Evolutionary conservation across 495 filamentous ascomycete genomes (phyloP).

Genomic region (Pyrenula aspistea): DNA sequence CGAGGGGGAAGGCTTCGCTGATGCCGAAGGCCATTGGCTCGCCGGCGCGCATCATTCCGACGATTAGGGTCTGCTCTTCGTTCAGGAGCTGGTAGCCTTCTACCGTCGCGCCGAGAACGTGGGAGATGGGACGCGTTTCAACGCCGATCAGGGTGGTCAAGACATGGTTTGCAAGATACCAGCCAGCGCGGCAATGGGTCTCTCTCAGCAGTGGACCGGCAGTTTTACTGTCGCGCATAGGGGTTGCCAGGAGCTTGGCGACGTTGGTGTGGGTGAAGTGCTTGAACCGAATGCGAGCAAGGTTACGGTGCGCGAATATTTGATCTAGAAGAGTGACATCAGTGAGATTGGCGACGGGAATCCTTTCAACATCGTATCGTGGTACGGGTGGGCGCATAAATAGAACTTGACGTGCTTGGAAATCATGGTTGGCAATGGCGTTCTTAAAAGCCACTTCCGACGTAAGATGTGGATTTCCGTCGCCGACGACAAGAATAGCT

Average conservation of each 20-base stretch:
- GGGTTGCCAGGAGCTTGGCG: conserved; percentile 44
- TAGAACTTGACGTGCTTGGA: conserved; percentile 35
- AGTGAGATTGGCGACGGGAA: conserved; percentile 32
- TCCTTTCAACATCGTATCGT: conserved; percentile 30
- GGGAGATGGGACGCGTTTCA: conserved; percentile 36
- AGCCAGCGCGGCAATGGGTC: conserved; percentile 37
- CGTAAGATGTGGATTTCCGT: conserved; percentile 28
- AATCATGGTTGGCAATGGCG: conserved; percentile 28
- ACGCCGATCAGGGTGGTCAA: conserved; percentile 37
- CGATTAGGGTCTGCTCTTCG: conserved; percentile 42
- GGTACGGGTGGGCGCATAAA: conserved; percentile 25
- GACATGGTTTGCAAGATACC: conserved; percentile 40
- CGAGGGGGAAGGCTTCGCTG: conserved; percentile 38
- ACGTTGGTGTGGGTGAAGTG: conserved; percentile 32
- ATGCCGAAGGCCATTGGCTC: conserved; percentile 57
- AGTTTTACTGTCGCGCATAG: conserved; percentile 38
- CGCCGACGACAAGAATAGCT: conserved; percentile 47
- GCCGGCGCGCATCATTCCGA: conserved; percentile 54
- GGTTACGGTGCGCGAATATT: conserved; percentile 13
- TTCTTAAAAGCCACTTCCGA: conserved; percentile 39
- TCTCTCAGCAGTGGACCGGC: conserved; percentile 34
- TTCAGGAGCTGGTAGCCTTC: conserved; percentile 37
- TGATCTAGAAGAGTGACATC: conserved; percentile 22
- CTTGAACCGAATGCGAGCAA: conserved; percentile 14
- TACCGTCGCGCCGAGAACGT: conserved; percentile 39